These are phyloP conservation scores for Chytriomyces confervae DNA, from an alignment of 192 early-diverging fungal species.

Conservation along the genomic window DNA sequence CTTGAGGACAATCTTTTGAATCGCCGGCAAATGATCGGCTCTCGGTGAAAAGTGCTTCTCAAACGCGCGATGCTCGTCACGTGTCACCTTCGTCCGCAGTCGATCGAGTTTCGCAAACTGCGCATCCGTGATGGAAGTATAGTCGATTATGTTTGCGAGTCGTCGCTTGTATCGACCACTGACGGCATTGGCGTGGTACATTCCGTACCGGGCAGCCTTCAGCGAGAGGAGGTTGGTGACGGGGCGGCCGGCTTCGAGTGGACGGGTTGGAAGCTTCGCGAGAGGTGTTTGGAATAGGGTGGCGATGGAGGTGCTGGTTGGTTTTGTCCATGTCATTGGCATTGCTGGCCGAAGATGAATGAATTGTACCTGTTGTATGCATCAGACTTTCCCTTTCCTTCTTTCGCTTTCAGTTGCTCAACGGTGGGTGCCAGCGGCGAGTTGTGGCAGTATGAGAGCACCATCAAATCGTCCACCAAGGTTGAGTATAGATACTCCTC, in stretches of 20 bases:
- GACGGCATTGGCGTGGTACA: conserved; percentile 1
- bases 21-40: conserved; percentile 67
- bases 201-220: conserved; percentile 26
- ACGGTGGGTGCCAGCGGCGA: conserved; percentile 45
- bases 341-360: background rate
- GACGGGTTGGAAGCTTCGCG: conserved; percentile 27
- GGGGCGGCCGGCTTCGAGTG: conserved; percentile 12
- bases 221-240: conserved; percentile 26
- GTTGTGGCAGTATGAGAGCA: conserved; percentile 74
- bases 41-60: conserved; percentile 64
- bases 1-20: conserved; percentile 79
- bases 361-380: background rate
- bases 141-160: conserved; percentile 61
- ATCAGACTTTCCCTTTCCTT: background rate
- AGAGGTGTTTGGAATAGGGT: conserved; percentile 14
- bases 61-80: conserved; percentile 51
- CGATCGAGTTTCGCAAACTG: conserved; percentile 21
- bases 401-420: conserved; percentile 17
- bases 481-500: conserved; percentile 76
- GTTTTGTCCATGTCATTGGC: background rate
- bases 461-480: conserved; percentile 76
- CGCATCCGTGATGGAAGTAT: conserved; percentile 51
- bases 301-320: conserved; percentile 21
- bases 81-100: conserved; percentile 17
- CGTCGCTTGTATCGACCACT: conserved; percentile 16